A percentile compares a stretch with the other conserved stretches of the same genome.
Evolutionary conservation across 148 eudicot species (phyloP).

Genomic region (Chenopodium berlandieri): DNA sequence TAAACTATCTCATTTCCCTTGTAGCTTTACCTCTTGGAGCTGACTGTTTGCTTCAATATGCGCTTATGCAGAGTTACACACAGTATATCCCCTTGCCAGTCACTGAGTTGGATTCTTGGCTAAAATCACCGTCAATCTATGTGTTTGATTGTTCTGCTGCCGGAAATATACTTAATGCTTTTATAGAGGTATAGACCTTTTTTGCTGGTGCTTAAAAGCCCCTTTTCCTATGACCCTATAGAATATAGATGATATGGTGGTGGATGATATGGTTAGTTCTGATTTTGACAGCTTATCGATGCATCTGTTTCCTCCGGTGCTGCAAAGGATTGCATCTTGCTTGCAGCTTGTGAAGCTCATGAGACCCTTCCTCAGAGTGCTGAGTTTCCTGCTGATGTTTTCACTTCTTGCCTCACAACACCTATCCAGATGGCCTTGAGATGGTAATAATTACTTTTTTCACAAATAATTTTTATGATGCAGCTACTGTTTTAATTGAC

Average conservation of each 20-base stretch:
- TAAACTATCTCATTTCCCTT: background rate
- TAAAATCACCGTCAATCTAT: constrained; percentile 90
- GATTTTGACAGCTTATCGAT: constrained; percentile 64
- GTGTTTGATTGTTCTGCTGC: constrained; percentile 99
- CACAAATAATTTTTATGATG: background rate
- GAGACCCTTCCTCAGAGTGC: constrained; percentile 96
- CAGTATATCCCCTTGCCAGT: constrained; percentile 88
- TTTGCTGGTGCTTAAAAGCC: background rate
- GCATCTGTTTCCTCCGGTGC: constrained; percentile 60
- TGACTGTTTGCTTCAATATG: constrained; percentile 10
- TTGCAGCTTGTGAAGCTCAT: constrained; percentile 95
- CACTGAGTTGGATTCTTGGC: constrained; percentile 90
- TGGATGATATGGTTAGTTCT: constrained; percentile 16
- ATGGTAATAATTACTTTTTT: constrained; percentile 51
- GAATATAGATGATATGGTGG: background rate
- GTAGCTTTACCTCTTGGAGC: background rate
- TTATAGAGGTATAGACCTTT: constrained; percentile 64
- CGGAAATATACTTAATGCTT: constrained; percentile 86
- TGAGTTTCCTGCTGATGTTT: constrained; percentile 95
- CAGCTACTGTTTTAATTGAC: background rate
- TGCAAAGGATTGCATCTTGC: constrained; percentile 82
- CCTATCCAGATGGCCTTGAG: constrained; percentile 97
- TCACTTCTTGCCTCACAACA: constrained; percentile 96
- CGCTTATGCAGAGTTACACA: constrained; percentile 67
- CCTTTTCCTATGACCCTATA: background rate